Percentiles rank a stretch among this genome's conserved stretches.
phyloP scores from a whole-genome alignment of 2,329 filamentous ascomycete genomes.

The Pyrenophora tritici-repentis region DNA sequence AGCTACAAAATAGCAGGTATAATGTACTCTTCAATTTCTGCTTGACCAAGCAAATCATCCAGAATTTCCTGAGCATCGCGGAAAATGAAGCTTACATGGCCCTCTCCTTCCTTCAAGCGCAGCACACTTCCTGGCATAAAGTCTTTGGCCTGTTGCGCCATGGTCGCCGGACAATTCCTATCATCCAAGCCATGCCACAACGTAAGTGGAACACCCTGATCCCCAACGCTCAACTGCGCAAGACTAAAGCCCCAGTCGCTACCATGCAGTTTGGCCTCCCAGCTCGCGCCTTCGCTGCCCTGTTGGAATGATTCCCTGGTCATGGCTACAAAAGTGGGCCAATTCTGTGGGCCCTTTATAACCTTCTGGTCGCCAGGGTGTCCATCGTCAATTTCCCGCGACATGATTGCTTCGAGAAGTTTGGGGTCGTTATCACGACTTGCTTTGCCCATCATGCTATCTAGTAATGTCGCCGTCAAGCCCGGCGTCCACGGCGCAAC shows the following conservation, averaged over 20 bases:
- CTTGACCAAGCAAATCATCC: slow-evolving; percentile 23
- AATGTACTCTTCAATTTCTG: slow-evolving; percentile 25
- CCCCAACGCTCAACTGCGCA: slow-evolving; percentile 28
- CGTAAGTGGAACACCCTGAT: slow-evolving; percentile 24
- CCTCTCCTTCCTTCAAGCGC: slow-evolving; percentile 30
- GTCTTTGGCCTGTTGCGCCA: slow-evolving; percentile 31
- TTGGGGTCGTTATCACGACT: slow-evolving; percentile 31
- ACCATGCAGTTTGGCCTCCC: slow-evolving; percentile 37
- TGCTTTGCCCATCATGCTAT: slow-evolving; percentile 33
- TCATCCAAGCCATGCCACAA: slow-evolving; percentile 45
- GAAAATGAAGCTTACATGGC: slow-evolving; percentile 33
- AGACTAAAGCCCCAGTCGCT: slow-evolving; percentile 43
- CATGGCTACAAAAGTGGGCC: slow-evolving; percentile 32
- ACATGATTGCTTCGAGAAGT: slow-evolving; percentile 32
- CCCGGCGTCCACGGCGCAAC: slow-evolving; percentile 33
- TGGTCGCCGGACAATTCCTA: slow-evolving; percentile 29
- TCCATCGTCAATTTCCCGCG: slow-evolving; percentile 26
- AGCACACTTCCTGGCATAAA: slow-evolving; percentile 28
- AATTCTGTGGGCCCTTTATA: slow-evolving; percentile 27
- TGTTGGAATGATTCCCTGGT: slow-evolving; percentile 33
- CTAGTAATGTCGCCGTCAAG: slow-evolving; percentile 24
- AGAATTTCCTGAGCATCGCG: slow-evolving; percentile 30
- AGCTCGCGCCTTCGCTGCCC: slow-evolving; percentile 33
- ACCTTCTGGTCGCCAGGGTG: slow-evolving; percentile 27
- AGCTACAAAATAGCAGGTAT: slow-evolving; percentile 4